Evolutionary conservation across 257 asterid genomes (phyloP), one percentile per base, ranked within the genome.

Genomic region (Mitragyna speciosa): DNA sequence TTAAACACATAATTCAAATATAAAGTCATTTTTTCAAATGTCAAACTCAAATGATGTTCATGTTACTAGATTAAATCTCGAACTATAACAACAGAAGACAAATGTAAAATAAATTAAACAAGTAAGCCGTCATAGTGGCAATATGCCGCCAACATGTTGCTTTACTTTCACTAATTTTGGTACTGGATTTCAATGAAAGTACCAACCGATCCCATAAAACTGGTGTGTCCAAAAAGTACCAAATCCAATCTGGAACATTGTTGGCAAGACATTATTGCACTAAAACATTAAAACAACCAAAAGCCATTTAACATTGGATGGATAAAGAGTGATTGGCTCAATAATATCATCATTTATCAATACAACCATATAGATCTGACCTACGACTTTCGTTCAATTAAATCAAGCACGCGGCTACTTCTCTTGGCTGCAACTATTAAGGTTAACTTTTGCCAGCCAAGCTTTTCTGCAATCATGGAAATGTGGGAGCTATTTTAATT

Each of bases 71-170:
- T 54, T 17, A 20, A 69, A 39, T 14, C 17, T 47, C 26, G 9
- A 69, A 70, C 75, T 30, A 0, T 58, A 22, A 2, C 17, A n/a
- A 43, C 48, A 70, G 10, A 43, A 43, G 12, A 6, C 64, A 56
- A 56, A 56, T 22, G 64, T 12, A 0, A 47, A 31, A 24, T n/a
- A 52, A 52, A 51, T 52, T 52, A 19, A 19, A 24, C 24, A 30
- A 74, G 41, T 9, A 73, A 16, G 52, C 68, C 68, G 49, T 7
- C 49, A 1, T 31, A 33, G 68, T 73, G 52, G 67, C 49, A 15
- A 73, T 52, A 51, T 52, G 49, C 33, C 19, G 77, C 36, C 58
- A 73, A 72, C 47, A 28, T 72, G 64, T 49, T 72, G 78, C 30
- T 54, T 24, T 56, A 12, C 69, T 63, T n/a, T n/a, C 33, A 65